Base-by-base conservation (phyloP, 371 early-diverging fungal species). In the Rhizomucor miehei region DNA sequence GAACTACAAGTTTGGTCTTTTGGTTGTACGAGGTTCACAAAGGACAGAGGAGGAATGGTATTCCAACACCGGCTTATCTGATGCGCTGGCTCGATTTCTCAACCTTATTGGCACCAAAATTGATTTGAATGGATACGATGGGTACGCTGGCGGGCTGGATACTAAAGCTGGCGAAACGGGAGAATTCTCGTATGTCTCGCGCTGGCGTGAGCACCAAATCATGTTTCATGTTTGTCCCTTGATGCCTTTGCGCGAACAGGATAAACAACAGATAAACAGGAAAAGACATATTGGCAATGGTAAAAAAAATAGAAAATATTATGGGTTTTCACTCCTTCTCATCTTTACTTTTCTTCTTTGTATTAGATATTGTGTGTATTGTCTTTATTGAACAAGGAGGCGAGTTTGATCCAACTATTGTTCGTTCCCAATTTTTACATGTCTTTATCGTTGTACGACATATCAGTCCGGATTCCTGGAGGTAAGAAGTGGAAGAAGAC, bases 251-350 rank as follows among this genome's bases (percentile, higher is more conserved):
- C 81, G 78, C 48, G 70, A 66, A 8, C 77, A 71, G 10, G 92
- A 92, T 63, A 69, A 69, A 16, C 91, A 92, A 51, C 92, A 91
- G 64, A 75, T 92, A 21, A 85, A 89, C 52, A 76, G 90, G 19
- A 93, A 93, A 58, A 72, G 88, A 11, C 89, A 91, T 63, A 88
- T 93, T 50, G 93, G 93, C 44, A 93, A 93, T 71, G 91, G 77
- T 75, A 72, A 5, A 48, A 82, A 86, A n/a, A n/a, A n/a, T n/a
- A n/a, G n/a, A n/a, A n/a, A n/a, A 89, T 61, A 85, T 88, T 54
- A 85, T 86, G 5, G 75, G 73, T 44, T 67, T 86, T 24, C 13
- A 34, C 12, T 25, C 19, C 13, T 40, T 23, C 14, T 46, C 6
- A 0, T 19, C 23, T 19, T 41, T n/a, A n/a, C n/a, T n/a, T n/a